A percentile compares a stretch with the other conserved stretches of the same genome.
Evolutionary conservation across 31 red algal genomes (phyloP).

Genomic region (Odonthalia washingtoniensis): DNA sequence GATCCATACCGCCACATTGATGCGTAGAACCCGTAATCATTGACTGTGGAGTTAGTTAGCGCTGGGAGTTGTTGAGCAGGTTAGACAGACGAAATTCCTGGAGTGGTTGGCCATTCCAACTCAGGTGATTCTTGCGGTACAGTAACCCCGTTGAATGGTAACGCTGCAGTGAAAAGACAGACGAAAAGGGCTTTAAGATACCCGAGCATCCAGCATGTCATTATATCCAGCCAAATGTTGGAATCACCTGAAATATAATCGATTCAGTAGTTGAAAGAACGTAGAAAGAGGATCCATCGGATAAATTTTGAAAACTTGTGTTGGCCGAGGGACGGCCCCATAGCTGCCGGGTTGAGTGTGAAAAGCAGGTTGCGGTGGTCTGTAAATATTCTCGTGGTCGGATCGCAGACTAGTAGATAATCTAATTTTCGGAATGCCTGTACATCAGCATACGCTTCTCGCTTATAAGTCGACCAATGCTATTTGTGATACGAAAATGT

Average conservation of each 20-base stretch:
- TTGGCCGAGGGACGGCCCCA: conserved; percentile 11
- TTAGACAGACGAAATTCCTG: conserved; percentile 23
- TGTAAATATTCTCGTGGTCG: background rate
- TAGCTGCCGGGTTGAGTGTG: conserved; percentile 22
- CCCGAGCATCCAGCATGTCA: conserved; percentile 36
- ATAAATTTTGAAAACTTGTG: conserved; percentile 30
- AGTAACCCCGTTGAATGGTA: conserved; percentile 53
- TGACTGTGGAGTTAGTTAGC: background rate
- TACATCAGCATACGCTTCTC: background rate
- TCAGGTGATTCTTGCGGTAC: conserved; percentile 26
- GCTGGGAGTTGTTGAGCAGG: background rate
- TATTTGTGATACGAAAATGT: background rate
- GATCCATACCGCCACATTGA: background rate
- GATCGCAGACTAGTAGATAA: conserved; percentile 18
- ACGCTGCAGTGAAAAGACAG: conserved; percentile 12
- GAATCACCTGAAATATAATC: conserved; percentile 1
- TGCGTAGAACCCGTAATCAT: background rate
- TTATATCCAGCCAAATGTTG: conserved; percentile 37
- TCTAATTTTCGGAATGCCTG: conserved; percentile 20
- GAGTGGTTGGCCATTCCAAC: conserved; percentile 49
- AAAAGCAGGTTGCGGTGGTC: conserved; percentile 36
- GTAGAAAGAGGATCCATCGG: conserved; percentile 6
- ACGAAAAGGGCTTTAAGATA: conserved; percentile 26
- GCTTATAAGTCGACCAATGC: conserved; percentile 31
- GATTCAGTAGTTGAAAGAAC: conserved; percentile 39